Percentiles rank a stretch among this genome's conserved stretches.
These are phyloP conservation scores for Kodamaea ohmeri DNA, from an alignment of 1,139 yeast species.

Conservation along the genomic window DNA sequence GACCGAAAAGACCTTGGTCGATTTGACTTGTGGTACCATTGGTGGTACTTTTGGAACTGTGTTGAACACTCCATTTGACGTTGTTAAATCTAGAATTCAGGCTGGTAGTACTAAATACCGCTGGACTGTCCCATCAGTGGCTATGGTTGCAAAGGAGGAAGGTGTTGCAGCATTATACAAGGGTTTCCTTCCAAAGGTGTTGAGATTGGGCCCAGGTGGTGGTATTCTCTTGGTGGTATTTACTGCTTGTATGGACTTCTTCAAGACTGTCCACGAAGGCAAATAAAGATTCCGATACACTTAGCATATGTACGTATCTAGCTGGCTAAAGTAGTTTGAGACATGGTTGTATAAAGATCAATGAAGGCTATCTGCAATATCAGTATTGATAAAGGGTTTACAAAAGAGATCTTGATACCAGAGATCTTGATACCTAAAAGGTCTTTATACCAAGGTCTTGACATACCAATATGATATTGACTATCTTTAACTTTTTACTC, in stretches of 20 bases:
- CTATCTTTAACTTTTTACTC: too few relatives aligned
- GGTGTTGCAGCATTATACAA: slow-evolving; percentile 54
- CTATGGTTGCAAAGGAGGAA: slow-evolving; percentile 80
- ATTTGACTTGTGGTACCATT: slow-evolving; percentile 85
- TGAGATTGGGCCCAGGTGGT: slow-evolving; percentile 98
- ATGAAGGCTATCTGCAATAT: too few relatives aligned
- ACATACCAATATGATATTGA: too few relatives aligned
- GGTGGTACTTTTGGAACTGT: slow-evolving; percentile 97
- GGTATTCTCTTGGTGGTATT: slow-evolving; percentile 95
- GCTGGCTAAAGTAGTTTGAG: slow-evolving; percentile 1
- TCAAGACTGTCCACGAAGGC: slow-evolving; percentile 57
- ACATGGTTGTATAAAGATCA: too few relatives aligned
- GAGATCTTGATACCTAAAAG: too few relatives aligned
- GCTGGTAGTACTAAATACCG: slow-evolving; percentile 82
- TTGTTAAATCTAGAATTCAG: slow-evolving; percentile 95
- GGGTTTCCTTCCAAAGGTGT: slow-evolving; percentile 95
- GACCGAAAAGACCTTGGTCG: slow-evolving; percentile 77
- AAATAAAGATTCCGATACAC: slow-evolving; percentile 12
- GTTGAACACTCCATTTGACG: slow-evolving; percentile 95
- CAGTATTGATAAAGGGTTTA: too few relatives aligned
- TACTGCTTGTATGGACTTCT: slow-evolving; percentile 92
- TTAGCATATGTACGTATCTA: background rate
- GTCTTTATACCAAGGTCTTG: too few relatives aligned
- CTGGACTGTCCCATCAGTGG: slow-evolving; percentile 86
- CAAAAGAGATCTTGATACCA: too few relatives aligned